These are phyloP conservation scores for Microcos paniculata DNA, from an alignment of 345 rosid genomes.

Conservation along the genomic window DNA sequence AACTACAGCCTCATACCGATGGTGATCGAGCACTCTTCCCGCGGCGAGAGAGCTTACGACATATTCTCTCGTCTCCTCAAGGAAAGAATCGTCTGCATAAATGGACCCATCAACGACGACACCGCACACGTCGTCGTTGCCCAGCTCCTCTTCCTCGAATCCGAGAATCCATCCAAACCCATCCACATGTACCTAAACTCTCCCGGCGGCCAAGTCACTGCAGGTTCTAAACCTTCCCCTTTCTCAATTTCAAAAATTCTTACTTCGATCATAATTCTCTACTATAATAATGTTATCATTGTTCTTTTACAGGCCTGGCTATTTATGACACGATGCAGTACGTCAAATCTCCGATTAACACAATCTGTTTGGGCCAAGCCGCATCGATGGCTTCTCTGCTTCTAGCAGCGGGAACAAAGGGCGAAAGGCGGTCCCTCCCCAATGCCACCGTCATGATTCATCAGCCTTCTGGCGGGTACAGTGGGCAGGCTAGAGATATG, in stretches of 20 bases:
- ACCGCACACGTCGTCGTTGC: conserved; percentile 96
- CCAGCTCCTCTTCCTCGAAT: conserved; percentile 96
- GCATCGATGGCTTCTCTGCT: conserved; percentile 99
- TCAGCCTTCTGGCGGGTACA: conserved; percentile 98
- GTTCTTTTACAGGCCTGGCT: conserved; percentile 70
- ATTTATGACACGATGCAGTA: conserved; percentile 98
- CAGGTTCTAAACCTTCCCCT: conserved; percentile 46
- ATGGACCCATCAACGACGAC: conserved; percentile 89
- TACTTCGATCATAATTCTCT: neutral
- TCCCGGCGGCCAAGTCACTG: conserved; percentile 97
- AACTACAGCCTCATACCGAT: conserved; percentile 76
- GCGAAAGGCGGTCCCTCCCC: conserved; percentile 90
- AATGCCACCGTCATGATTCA: conserved; percentile 95
- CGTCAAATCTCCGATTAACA: conserved; percentile 82
- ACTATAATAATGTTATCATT: too few species aligned
- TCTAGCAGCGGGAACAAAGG: conserved; percentile 85
- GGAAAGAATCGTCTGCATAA: conserved; percentile 93
- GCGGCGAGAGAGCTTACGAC: conserved; percentile 98
- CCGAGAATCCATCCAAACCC: conserved; percentile 96
- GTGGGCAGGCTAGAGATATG: conserved; percentile 95
- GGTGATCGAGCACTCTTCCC: conserved; percentile 96
- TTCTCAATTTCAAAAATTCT: neutral
- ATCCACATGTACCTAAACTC: conserved; percentile 97
- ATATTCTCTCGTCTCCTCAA: conserved; percentile 91
- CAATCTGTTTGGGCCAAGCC: conserved; percentile 96